Base-by-base conservation (phyloP, 441 rosid genomes). In the California macrophylla region DNA sequence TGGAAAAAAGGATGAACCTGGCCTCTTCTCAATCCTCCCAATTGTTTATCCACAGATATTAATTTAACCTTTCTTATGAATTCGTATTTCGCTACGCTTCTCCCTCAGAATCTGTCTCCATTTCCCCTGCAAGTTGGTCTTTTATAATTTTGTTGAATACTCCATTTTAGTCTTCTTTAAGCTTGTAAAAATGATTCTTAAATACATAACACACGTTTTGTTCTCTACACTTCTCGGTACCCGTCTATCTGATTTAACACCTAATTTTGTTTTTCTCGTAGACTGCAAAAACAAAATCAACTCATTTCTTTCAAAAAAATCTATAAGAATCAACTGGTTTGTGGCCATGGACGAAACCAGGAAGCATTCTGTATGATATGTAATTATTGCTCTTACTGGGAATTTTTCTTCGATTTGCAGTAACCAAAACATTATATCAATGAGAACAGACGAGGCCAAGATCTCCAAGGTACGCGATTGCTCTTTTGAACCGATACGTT, bases 51-150 rank as follows among this genome's bases (percentile, higher is more conserved):
- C 1, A n/a, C 21, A 50, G 4, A n/a, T 50, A 2, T 1, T 50
- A 50, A 50, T 50, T 13, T 16, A 3, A 13, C 4, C 15, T 13
- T 45, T 13, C n/a, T 50, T 50, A 2, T 5, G 9, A 50, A 5
- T 16, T 16, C 16, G 2, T 50, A 8, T 50, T n/a, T 50, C 58
- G 1, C 47, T 4, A 40, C 47, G 47, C n/a, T 45, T n/a, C 18
- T 15, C 15, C 52, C 52, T 47, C 69, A 58, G 79, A 79, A 77
- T 73, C 76, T 85, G 88, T 84, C 89, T 80, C 87, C 79, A 73
- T 78, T 81, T 84, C 76, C 72, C 89, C 84, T 79, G 83, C 90
- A 85, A 88, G 75, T 86, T 63, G 89, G 54, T 78, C 76, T 76
- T 75, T 74, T 70, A 54, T 62, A 67, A 70, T 56, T 60, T 54